Evolutionary conservation across 305 asterid genomes (phyloP), one percentile per base, ranked within the genome.

Genomic region (Solanum hybrid): DNA sequence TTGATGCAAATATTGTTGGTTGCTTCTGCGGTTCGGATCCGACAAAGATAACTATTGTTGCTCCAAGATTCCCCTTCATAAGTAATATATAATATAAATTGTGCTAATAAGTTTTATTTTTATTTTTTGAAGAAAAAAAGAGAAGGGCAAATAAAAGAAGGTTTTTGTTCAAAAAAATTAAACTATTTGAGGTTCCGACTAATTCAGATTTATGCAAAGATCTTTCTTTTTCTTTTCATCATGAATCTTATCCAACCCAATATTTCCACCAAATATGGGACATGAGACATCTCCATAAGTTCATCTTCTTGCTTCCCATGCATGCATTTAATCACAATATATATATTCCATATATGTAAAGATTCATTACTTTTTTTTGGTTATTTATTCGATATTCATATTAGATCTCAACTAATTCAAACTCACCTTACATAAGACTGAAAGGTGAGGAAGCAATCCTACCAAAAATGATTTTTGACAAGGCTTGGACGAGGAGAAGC

Each of bases 241-340:
- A 13, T 13, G 35, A 80, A 12, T 80, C 35, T 80, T 80, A 80
- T 80, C 24, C 69, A 40, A 40, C 17, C 86, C 69, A 80, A 80
- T 80, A 80, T 38, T 37, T 36, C 86, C 24, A 80, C n/a, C n/a
- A 26, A 38, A 26, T 40, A 40, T 80, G 69, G 36, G 86, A 40
- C 86, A 80, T 80, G 69, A 80, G 36, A 80, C 86, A 80, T 80
- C 86, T 80, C 86, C 69, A 38, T 80, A 38, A 38, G 86, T 80
- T 80, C 86, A 80, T 80, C 35, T 80, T 80, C 35, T 38, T 24
- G 24, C 36, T 13, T 38, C 66, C 24, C 66, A 80, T 38, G 35
- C 66, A 80, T 38, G 35, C 86, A 24, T 38, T 38, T 80, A 38
- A 26, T 80, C 66, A 38, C 26, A 38, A 32, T 80, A 80, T 79